Evolutionary conservation across 2,329 filamentous ascomycete species (phyloP).

Genomic region (Neocucurbitaria cava): DNA sequence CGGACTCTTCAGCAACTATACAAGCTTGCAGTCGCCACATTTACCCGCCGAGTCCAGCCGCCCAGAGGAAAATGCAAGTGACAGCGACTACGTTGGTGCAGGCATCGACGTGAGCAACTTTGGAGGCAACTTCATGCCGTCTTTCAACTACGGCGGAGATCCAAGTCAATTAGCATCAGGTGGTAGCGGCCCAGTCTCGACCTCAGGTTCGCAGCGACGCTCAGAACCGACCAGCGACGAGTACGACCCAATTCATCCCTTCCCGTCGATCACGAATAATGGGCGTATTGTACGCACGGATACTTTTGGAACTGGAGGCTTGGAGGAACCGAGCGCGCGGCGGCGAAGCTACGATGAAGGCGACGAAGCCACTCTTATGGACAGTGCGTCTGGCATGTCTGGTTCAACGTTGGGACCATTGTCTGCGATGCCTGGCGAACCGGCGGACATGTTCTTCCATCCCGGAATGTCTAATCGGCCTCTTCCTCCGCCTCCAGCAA

Average conservation of each 20-base stretch:
- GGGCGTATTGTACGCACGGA: constrained; percentile 84
- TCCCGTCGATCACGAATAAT: constrained; percentile 62
- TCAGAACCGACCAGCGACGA: constrained; percentile 53
- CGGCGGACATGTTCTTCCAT: constrained; percentile 92
- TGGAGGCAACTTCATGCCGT: constrained; percentile 73
- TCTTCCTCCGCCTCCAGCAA: constrained; percentile 69
- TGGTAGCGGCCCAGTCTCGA: constrained; percentile 50
- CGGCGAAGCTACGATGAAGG: constrained; percentile 91
- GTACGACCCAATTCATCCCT: constrained; percentile 62
- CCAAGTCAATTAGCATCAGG: constrained; percentile 50
- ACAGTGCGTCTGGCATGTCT: constrained; percentile 35
- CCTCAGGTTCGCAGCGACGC: constrained; percentile 54
- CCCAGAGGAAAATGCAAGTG: constrained; percentile 53
- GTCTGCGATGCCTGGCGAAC: constrained; percentile 61
- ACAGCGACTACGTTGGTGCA: constrained; percentile 69
- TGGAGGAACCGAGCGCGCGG: constrained; percentile 74
- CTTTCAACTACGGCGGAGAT: constrained; percentile 66
- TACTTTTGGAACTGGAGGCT: constrained; percentile 86
- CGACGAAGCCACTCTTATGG: constrained; percentile 69
- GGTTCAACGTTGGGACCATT: constrained; percentile 35
- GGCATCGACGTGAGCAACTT: constrained; percentile 76
- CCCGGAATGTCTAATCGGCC: constrained; percentile 73
- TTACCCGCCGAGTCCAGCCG: constrained; percentile 41
- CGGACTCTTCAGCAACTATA: constrained; percentile 60
- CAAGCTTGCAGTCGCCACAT: constrained; percentile 51